Conservation (phyloP, 306 rosid genomes). For the Pyrus bretschneideri region DNA sequence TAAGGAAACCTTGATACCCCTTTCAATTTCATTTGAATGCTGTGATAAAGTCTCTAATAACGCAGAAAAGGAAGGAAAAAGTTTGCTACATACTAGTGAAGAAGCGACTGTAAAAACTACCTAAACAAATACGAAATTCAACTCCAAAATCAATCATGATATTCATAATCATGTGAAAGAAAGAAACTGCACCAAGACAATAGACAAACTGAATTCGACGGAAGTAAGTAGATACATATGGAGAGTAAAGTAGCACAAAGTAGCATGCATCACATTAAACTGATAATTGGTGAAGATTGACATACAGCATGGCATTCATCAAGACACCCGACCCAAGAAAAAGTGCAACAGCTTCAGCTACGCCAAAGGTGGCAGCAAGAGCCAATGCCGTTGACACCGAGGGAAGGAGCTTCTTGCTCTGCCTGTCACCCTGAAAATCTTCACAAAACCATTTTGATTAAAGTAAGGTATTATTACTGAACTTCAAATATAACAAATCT, state of each 20-base stretch:
- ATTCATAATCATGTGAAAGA: background rate
- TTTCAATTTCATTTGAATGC: background rate
- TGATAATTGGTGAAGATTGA: constrained; percentile 34
- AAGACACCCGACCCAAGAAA: constrained; percentile 67
- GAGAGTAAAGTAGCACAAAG: background rate
- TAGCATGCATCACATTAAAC: background rate
- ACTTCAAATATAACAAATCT: background rate
- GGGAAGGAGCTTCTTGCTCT: constrained; percentile 58
- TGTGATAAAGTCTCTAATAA: background rate
- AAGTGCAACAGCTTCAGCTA: constrained; percentile 77
- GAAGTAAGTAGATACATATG: background rate
- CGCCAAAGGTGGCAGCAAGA: constrained; percentile 78
- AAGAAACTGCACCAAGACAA: background rate
- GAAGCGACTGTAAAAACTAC: background rate
- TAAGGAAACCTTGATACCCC: too few relatives aligned
- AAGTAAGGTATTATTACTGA: background rate
- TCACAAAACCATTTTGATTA: constrained; percentile 3
- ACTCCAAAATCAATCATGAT: background rate
- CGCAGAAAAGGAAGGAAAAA: background rate
- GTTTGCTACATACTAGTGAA: background rate
- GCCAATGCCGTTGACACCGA: constrained; percentile 75
- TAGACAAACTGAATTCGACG: background rate
- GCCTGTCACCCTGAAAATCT: constrained; percentile 31
- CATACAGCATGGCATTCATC: constrained; percentile 78
- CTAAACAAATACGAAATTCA: background rate